Evolutionary conservation across 140 eudicot species (phyloP), one percentile per base, ranked within the genome.

Genomic region (Cichorium intybus): DNA sequence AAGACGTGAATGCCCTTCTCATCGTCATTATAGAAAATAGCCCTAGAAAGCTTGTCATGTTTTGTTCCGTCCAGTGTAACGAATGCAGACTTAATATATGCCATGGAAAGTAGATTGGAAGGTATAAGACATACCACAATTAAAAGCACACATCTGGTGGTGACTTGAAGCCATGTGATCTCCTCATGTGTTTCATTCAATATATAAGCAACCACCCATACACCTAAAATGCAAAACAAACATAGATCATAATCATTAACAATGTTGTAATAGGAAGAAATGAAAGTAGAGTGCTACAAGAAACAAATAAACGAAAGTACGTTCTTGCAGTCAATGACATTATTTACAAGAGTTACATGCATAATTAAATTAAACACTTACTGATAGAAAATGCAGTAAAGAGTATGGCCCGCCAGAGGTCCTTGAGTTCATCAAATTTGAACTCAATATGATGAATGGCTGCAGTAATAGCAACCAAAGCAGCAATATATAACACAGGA

Each of bases 371-470:
- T 27, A 28, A 65, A 77, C 1, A 57, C 72, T 10, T 84, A 90
- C 97, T 84, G 12, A 90, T 61, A 56, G 84, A 67, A 64, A 74
- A 75, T 24, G 77, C 24, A 10, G 97, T 81, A 59, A 87, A 81
- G 11, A 87, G 77, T 72, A 90, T 87, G 43, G 86, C 95, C 51
- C 94, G 82, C 97, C 97, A 90, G 14, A 90, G 97, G 75, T 84
- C 97, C 77, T 90, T 90, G 72, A 90, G 95, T 71, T 90, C 97
- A 41, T 90, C 78, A 45, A 90, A 90, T 73, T 87, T 79, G 78
- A 89, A 89, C 71, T 89, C 97, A 35, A 89, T 75, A 69, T 86
- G 97, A 62, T 73, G 97, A 74, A 90, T 75, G 58, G 94, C 87
- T 59, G 81, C 76, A 29, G 97, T 82, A 65, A 84, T 69, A 64